Conservation (phyloP, 305 asterid species). For the Stenogyne calaminthoides region DNA sequence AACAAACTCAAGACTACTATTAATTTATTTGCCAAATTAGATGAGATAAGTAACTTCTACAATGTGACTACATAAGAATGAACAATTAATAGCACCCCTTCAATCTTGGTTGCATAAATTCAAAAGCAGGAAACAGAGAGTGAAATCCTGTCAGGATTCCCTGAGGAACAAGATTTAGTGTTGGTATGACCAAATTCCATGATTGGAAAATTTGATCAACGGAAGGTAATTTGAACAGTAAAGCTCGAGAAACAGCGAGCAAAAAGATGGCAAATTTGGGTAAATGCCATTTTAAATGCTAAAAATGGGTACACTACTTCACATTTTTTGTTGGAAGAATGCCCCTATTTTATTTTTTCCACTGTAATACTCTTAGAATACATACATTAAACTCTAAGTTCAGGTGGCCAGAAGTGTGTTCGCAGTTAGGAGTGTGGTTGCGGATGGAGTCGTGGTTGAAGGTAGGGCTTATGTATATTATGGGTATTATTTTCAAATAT, state of each 20-base stretch:
- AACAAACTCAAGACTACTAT: background rate
- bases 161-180: background rate
- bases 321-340: no score
- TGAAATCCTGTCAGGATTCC: background rate
- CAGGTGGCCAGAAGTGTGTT: no score
- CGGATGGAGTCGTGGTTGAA: no score
- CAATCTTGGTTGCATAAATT: background rate
- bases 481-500: no score
- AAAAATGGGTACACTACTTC: no score
- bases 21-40: background rate
- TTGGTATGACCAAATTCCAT: background rate
- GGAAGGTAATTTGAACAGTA: background rate
- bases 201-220: background rate
- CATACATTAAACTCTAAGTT: no score
- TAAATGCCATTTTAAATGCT: no score
- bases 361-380: no score
- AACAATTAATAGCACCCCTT: background rate
- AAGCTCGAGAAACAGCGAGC: background rate
- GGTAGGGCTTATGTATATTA: no score
- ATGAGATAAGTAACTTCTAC: background rate
- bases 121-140: no score
- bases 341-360: no score
- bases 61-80: background rate
- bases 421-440: no score
- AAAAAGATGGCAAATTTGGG: background rate